Evolutionary conservation across 2,329 filamentous ascomycete genomes (phyloP).

Genomic region (Claviceps lovelessii): DNA sequence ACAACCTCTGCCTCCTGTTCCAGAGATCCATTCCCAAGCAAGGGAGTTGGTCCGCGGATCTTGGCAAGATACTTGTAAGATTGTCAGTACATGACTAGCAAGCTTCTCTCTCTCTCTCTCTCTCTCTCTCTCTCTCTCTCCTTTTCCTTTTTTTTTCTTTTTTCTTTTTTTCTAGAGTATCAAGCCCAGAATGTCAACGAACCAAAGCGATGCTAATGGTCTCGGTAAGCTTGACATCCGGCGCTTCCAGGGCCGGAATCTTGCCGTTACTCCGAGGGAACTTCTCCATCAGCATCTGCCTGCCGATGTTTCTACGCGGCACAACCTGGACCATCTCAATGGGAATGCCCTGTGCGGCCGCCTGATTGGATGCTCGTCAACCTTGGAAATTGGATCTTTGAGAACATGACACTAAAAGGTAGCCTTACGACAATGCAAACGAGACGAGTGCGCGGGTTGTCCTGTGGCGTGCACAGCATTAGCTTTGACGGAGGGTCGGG

Average conservation of each 20-base stretch:
- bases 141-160: not conserved
- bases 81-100: not conserved
- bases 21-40: not conserved
- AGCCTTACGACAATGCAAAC: not conserved
- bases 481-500: not conserved
- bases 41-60: not conserved
- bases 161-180: no score
- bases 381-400: not conserved
- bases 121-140: not conserved
- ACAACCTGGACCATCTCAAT: not conserved
- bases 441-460: not conserved
- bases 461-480: not conserved
- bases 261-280: slow-evolving; percentile 1
- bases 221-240: not conserved
- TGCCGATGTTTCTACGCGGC: not conserved
- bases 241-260: not conserved
- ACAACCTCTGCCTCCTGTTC: not conserved
- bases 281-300: not conserved
- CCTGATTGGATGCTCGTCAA: not conserved
- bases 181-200: not conserved
- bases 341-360: not conserved
- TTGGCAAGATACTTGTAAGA: not conserved
- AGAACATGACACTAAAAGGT: not conserved
- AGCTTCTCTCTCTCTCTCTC: not conserved
- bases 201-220: not conserved